Evolutionary conservation across 768 basidiomycete genomes (phyloP), one percentile per base, ranked within the genome.

Genomic region (Suillus spraguei): DNA sequence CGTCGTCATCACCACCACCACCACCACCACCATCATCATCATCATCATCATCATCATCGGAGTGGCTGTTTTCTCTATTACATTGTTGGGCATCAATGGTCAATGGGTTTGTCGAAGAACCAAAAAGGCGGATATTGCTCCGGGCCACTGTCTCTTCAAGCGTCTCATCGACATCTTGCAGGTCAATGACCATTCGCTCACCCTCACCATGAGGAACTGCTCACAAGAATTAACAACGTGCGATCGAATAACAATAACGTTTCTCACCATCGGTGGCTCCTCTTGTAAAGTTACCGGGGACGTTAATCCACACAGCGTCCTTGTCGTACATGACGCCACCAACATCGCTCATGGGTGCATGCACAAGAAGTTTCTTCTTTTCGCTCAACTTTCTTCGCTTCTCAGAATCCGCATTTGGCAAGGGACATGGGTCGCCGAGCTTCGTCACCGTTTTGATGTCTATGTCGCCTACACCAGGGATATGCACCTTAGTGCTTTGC

Each of bases 281-380:
- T 64, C 90, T 82, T 16, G 93, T 90, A 73, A 99, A 99, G 70
- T 85, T 97, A 1, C 97, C 97, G 14, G 95, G 92, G 11, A 99
- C 96, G 74, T 99, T 99, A 67, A 99, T 90, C 84, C 93, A 99
- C 3, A 99, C 96, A 0, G 95, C 94, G 71, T 99, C 97, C 75
- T 98, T 99, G 80, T 99, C 97, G 72, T 97, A 99, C 77, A 92
- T 87, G 61, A 99, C 87, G 3, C 97, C 97, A 13, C 97, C 97
- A 2, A 98, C 90, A 70, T 98, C 97, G 74, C 95, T 97, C 97
- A 99, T 99, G 1, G 97, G 97, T 17, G 97, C 97, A 74, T 99
- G 94, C 1, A 98, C 87, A 2, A 97, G 78, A 46, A 94, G 73
- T 73, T 92, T 96, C 76, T 91, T 93, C 81, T 97, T 97, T 77